phyloP scores from a whole-genome alignment of 257 asterid species.

The Salvia splendens region DNA sequence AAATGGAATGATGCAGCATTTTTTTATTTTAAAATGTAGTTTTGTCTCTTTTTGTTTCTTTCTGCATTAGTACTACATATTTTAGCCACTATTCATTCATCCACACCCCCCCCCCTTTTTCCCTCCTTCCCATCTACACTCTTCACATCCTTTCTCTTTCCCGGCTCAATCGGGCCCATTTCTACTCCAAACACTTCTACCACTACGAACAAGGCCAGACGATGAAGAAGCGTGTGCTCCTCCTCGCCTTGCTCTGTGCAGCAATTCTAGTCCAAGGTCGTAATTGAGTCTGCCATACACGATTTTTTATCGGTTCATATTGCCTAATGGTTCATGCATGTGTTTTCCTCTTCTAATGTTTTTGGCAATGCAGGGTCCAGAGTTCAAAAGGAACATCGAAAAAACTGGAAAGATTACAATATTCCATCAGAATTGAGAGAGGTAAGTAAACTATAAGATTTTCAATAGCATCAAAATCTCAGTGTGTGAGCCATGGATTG shows the following conservation, averaged over 20 bases:
- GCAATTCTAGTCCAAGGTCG: constrained; percentile 52
- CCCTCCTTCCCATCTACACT: constrained; percentile 37
- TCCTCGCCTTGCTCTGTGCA: constrained; percentile 46
- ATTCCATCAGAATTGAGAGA: constrained; percentile 34
- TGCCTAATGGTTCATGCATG: background rate
- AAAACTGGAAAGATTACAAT: background rate
- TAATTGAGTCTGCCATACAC: background rate
- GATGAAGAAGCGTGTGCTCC: constrained; percentile 34
- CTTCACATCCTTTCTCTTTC: constrained; percentile 29
- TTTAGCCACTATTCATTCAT: constrained; percentile 46
- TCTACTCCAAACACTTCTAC: too few relatives aligned
- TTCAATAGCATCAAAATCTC: background rate
- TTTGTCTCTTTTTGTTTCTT: constrained; percentile 48
- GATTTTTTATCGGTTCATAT: background rate
- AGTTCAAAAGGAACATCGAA: constrained; percentile 36
- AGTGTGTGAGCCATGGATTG: background rate
- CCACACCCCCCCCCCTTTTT: constrained; percentile 35
- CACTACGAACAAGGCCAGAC: constrained; percentile 14
- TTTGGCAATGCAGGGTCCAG: constrained; percentile 48
- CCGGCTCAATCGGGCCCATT: too few relatives aligned
- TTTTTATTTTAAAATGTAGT: constrained; percentile 20
- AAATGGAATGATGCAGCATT: constrained; percentile 34
- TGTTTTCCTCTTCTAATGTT: background rate
- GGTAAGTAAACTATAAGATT: background rate
- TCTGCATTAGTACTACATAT: constrained; percentile 43